Percentiles rank a stretch among this genome's conserved stretches.
These are phyloP conservation scores for Thinopyrum elongatum DNA, from an alignment of 176 grass and related monocot species.

Conservation along the genomic window DNA sequence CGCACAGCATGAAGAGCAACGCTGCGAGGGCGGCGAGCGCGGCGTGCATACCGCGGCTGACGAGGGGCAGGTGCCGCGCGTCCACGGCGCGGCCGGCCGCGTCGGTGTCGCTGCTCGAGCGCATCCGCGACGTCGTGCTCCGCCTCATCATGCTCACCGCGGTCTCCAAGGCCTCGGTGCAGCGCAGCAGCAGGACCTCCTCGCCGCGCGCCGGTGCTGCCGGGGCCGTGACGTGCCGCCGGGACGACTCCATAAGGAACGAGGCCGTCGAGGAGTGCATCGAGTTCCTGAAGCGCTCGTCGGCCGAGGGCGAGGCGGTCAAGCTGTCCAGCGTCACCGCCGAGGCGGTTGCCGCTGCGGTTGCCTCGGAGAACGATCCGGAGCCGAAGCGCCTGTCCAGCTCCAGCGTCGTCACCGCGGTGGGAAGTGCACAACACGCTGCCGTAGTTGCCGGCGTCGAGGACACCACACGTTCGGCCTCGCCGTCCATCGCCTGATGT, in stretches of 20 bases:
- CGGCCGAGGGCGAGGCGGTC: slow-evolving; percentile 52
- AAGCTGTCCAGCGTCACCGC: slow-evolving; percentile 31
- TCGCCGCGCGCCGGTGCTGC: slow-evolving; percentile 1
- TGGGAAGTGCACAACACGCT: no score
- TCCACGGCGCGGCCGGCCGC: slow-evolving; percentile 44
- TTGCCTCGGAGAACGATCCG: background rate
- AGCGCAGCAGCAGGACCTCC: slow-evolving; percentile 21
- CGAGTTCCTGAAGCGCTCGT: slow-evolving; percentile 74
- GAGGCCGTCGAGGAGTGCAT: slow-evolving; percentile 78
- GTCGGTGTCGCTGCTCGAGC: slow-evolving; percentile 59
- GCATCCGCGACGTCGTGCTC: slow-evolving; percentile 62
- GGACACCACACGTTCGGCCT: background rate
- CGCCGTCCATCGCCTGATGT: background rate
- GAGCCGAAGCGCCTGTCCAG: background rate
- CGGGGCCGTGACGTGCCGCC: slow-evolving; percentile 30
- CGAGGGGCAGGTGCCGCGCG: slow-evolving; percentile 25
- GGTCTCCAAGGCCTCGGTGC: slow-evolving; percentile 35
- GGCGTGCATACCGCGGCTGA: slow-evolving; percentile 58
- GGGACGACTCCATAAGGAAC: slow-evolving; percentile 50
- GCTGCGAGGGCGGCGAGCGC: slow-evolving; percentile 16
- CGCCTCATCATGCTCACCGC: slow-evolving; percentile 75
- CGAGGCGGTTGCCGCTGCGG: background rate
- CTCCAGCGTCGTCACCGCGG: background rate
- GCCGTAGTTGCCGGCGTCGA: background rate
- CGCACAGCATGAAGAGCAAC: slow-evolving; percentile 15